Conservation (phyloP, 164 flowering plant species). For the Sedum album region DNA sequence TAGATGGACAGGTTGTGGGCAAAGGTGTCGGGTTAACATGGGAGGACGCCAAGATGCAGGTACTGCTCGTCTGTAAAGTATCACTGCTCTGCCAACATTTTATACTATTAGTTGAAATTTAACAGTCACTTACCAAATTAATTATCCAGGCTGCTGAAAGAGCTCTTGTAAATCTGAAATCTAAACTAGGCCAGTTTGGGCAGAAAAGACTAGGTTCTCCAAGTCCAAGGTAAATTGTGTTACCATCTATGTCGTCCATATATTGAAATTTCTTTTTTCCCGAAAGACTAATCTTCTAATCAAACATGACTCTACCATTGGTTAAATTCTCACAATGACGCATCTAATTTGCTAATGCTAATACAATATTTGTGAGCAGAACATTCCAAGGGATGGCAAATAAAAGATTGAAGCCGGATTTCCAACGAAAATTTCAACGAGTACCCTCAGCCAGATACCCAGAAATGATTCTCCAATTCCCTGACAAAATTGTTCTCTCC, state of each 20-base stretch:
- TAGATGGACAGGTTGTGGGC: conserved; percentile 71
- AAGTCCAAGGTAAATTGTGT: conserved; percentile 27
- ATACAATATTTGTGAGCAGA: conserved; percentile 24
- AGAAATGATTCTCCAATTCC: conserved; percentile 37
- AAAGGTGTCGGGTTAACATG: conserved; percentile 70
- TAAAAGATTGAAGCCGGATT: conserved; percentile 66
- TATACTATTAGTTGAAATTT: conserved; percentile 2
- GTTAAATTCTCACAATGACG: too few species aligned
- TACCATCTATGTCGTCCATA: conserved; percentile 4
- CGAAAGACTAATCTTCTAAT: too few species aligned
- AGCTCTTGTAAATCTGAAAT: conserved; percentile 50
- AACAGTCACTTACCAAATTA: not conserved
- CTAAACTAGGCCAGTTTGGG: conserved; percentile 37
- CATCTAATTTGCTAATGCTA: too few species aligned
- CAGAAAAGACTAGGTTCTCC: conserved; percentile 66
- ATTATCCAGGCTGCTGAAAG: conserved; percentile 74
- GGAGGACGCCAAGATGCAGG: conserved; percentile 88
- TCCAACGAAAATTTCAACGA: conserved; percentile 40
- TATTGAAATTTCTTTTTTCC: too few species aligned
- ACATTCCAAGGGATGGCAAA: conserved; percentile 39
- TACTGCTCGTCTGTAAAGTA: conserved; percentile 13
- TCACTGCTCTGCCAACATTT: not conserved
- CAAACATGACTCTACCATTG: too few species aligned
- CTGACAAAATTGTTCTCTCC: conserved; percentile 18
- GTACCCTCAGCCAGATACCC: conserved; percentile 51